Evolutionary conservation across 495 filamentous ascomycete genomes (phyloP), one percentile per base, ranked within the genome.

Genomic region (Cercophora sp.): DNA sequence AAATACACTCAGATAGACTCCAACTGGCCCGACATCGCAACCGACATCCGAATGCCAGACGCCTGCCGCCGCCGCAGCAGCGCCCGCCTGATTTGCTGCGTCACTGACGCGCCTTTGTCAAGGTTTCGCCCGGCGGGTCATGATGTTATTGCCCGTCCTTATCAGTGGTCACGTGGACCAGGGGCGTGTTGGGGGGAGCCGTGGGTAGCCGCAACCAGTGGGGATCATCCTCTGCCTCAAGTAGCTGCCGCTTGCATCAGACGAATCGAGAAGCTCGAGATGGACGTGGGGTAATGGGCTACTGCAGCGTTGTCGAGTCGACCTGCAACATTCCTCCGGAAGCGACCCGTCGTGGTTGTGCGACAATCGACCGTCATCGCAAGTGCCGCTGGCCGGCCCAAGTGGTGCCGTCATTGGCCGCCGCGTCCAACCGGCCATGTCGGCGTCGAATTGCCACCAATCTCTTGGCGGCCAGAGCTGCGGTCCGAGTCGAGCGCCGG

Each of bases 81-180:
- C n/a, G n/a, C n/a, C n/a, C n/a, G n/a, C 55, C 47, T 54, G 55
- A 57, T 51, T 54, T 49, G 53, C 54, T 45, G 34, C 48, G 23
- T 37, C 34, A 24, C 15, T 19, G 24, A 39, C 46, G 19, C 15
- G 26, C 35, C 61, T 65, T 68, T 65, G 57, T 68, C 54, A 52
- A 42, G 54, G 57, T 54, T 53, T 48, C 45, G 52, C 52, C 40
- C 15, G 56, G 57, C 54, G 32, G 47, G 36, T 55, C 50, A 68
- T 66, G 67, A 63, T 68, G 66, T 31, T 62, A 64, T 63, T 57
- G 56, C 41, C 32, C 46, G 49, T 40, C 50, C 60, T 62, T 64
- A 63, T 68, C 61, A 55, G 48, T 42, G 44, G 56, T 59, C 61
- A 61, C 60, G 58, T 59, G 60, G 54, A 13, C 26, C 39, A n/a